Percentiles rank a stretch among this genome's conserved stretches.
phyloP scores from a whole-genome alignment of 225 moss, liverwort and hornwort species.

The Marchantia paleacea region DNA sequence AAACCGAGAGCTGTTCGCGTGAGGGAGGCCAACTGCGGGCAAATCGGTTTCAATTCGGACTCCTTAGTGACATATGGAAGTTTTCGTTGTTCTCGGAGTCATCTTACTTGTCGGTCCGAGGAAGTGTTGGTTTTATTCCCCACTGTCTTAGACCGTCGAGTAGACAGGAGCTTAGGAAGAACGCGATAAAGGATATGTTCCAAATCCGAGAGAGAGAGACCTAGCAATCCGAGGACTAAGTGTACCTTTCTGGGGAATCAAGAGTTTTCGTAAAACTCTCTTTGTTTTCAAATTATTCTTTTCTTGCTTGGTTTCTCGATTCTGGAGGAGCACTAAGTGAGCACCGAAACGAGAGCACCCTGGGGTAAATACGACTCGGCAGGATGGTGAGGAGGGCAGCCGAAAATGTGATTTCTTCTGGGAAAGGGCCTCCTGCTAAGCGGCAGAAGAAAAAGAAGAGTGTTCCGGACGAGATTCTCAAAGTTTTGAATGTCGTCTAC shows the following conservation, averaged over 20 bases:
- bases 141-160: background rate
- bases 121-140: background rate
- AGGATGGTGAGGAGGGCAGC: slow-evolving; percentile 14
- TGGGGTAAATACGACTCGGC: slow-evolving; percentile 13
- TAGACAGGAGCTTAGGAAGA: background rate
- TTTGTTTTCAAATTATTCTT: background rate
- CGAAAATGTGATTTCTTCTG: background rate
- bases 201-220: background rate
- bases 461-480: slow-evolving; percentile 25
- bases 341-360: background rate
- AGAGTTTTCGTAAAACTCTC: background rate
- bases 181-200: background rate
- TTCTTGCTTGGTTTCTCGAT: background rate
- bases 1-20: background rate
- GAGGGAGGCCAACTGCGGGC: background rate
- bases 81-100: background rate
- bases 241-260: background rate
- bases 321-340: background rate
- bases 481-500: slow-evolving; percentile 23
- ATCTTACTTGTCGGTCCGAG: background rate
- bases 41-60: background rate
- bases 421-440: slow-evolving; percentile 7
- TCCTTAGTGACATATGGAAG: background rate
- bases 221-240: background rate
- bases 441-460: slow-evolving; percentile 23